Percentiles rank a stretch among this genome's conserved stretches.
Conservation (phyloP, 306 rosid genomes). For the Trifolium repens region DNA sequence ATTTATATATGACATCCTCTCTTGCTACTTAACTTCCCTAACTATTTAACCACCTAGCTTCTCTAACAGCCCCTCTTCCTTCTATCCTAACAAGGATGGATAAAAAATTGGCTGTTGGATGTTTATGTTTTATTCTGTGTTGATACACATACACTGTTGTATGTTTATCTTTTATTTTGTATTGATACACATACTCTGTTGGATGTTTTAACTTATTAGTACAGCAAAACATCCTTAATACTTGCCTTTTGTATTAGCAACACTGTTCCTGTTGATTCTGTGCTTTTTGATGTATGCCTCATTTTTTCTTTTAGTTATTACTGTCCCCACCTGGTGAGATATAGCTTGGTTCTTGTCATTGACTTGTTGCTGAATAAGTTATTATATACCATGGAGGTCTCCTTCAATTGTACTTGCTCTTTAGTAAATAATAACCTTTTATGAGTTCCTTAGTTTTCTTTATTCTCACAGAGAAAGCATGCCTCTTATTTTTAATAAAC, state of each 20-base stretch:
- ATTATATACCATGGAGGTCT: conserved; percentile 14
- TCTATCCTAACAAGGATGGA: neutral
- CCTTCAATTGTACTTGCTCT: conserved; percentile 28
- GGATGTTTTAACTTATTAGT: conserved; percentile 3
- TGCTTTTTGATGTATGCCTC: conserved; percentile 10
- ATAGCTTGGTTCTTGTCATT: conserved; percentile 4
- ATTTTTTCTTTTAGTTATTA: conserved; percentile 19
- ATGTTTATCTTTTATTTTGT: neutral
- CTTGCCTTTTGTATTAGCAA: conserved; percentile 13
- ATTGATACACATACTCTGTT: neutral
- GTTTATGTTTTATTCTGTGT: neutral
- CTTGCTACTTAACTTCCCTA: neutral
- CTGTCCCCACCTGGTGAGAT: conserved; percentile 4
- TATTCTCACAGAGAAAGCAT: conserved; percentile 17
- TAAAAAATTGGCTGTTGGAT: neutral
- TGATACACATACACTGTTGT: neutral
- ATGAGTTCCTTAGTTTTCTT: conserved; percentile 32
- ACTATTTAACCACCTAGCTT: neutral
- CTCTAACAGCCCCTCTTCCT: neutral
- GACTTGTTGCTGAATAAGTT: conserved; percentile 13
- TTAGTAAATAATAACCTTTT: conserved; percentile 16
- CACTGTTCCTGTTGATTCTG: neutral
- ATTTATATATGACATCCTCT: neutral
- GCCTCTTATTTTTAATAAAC: conserved; percentile 38
- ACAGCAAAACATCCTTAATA: neutral